Conservation (phyloP, 495 filamentous ascomycete species). For the Daldinia vernicosa region DNA sequence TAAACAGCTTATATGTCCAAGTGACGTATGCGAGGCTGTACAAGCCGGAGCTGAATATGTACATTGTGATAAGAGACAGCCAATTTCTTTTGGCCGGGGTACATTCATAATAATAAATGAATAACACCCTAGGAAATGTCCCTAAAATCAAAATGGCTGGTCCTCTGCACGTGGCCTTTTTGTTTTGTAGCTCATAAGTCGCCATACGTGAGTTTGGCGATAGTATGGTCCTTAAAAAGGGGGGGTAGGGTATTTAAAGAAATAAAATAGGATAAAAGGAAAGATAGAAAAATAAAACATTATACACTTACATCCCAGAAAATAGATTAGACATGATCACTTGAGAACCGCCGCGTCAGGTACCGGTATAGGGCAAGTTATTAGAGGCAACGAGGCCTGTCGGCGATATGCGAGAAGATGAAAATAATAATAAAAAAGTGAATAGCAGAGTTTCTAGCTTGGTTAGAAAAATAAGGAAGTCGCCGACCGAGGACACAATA, state of each 20-base stretch:
- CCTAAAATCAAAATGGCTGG: constrained; percentile 11
- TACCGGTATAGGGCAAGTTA: constrained; percentile 23
- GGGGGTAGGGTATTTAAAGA: constrained; percentile 5
- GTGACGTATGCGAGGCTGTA: constrained; percentile 26
- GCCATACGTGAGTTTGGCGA: constrained; percentile 9
- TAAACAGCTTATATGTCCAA: constrained; percentile 13
- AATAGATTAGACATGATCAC: constrained; percentile 77
- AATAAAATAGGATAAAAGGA: constrained; percentile 1
- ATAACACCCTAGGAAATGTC: constrained; percentile 7
- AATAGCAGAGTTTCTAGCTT: not conserved
- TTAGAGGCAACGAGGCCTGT: not conserved
- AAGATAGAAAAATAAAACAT: constrained; percentile 23
- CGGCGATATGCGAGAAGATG: constrained; percentile 1
- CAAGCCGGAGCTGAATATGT: constrained; percentile 17
- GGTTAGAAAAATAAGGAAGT: not conserved
- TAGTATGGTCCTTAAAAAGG: not conserved
- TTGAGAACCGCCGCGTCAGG: constrained; percentile 36
- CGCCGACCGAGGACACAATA: not conserved
- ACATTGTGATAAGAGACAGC: constrained; percentile 13
- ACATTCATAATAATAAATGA: constrained; percentile 23
- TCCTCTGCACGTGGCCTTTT: constrained; percentile 6
- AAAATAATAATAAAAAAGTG: not conserved
- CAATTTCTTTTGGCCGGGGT: constrained; percentile 13
- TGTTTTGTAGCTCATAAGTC: constrained; percentile 6
- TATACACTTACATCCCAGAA: constrained; percentile 76